Evolutionary conservation across 2,329 filamentous ascomycete species (phyloP), one percentile per base, ranked within the genome.

Genomic region (Diplocarpon rosae): DNA sequence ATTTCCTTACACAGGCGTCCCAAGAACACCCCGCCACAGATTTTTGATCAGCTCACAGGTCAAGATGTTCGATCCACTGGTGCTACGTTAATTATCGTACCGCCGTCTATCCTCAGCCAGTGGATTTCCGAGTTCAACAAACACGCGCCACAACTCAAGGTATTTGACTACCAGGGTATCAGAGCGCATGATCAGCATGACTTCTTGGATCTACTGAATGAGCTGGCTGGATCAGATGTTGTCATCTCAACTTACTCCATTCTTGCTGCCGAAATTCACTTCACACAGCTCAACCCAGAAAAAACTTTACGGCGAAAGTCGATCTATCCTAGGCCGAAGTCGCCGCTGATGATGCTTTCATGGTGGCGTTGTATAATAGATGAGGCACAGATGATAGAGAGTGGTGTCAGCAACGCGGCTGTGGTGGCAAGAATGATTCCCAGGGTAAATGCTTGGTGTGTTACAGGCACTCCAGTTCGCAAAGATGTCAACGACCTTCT

Each of bases 321-420:
- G 54, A 78, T 75, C 45, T 82, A 85, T 44, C 70, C 78, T 48
- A 72, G 80, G 24, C 71, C 73, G 2, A 80, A 72, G 41, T 92
- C 86, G 4, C 89, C 89, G 0, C 69, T 96, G 6, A 78, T 89
- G 9, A 76, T 84, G 53, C 76, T 95, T 39, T 57, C 50, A 37
- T 96, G 87, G 88, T 95, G 88, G 87, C 75, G 90, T 34, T 76
- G 94, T 1, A 80, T 78, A 43, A 69, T 84, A 1, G 80, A 84
- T 47, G 88, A 81, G 67, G 80, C 90, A 0, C 92, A 98, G 59
- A 94, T 95, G 83, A 80, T 96, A 34, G 90, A 96, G 60, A 90
- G 78, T 52, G 87, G 88, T 29, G 80, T 93, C 3, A 89, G 79
- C 55, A 81, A 86, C 54, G 85, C 90, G 24, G 89, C 92, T 1